These are phyloP conservation scores for Trichoderma cornu-damae DNA, from an alignment of 2,329 filamentous ascomycete genomes.

Conservation along the genomic window DNA sequence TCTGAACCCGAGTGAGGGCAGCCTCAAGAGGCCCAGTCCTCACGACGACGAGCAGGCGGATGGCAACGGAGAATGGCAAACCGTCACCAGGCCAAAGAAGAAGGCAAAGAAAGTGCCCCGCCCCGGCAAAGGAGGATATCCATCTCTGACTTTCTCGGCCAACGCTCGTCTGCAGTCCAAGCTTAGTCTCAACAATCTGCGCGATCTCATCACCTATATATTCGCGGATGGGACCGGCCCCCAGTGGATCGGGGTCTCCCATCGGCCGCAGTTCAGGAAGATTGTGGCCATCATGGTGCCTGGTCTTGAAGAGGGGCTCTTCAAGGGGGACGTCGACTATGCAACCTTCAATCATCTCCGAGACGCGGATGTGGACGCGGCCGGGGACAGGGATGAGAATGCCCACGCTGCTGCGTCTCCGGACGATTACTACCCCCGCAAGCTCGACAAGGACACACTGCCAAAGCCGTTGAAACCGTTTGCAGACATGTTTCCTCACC, in stretches of 20 bases:
- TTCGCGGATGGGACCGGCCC: slow-evolving; percentile 61
- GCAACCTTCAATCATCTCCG: slow-evolving; percentile 39
- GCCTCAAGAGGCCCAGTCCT: slow-evolving; percentile 46
- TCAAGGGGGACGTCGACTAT: slow-evolving; percentile 57
- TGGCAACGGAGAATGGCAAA: slow-evolving; percentile 48
- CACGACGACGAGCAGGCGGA: slow-evolving; percentile 38
- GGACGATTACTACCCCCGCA: slow-evolving; percentile 56
- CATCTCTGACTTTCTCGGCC: slow-evolving; percentile 53
- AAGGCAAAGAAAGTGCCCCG: slow-evolving; percentile 58
- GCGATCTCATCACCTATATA: slow-evolving; percentile 60
- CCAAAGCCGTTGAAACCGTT: slow-evolving; percentile 58
- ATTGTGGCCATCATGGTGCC: slow-evolving; percentile 89
- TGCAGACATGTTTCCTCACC: slow-evolving; percentile 74
- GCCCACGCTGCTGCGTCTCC: slow-evolving; percentile 40
- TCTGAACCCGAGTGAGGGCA: slow-evolving; percentile 32
- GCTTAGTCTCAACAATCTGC: slow-evolving; percentile 58
- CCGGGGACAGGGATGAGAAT: slow-evolving; percentile 30
- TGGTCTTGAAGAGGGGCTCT: slow-evolving; percentile 85
- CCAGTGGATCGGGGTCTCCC: slow-evolving; percentile 59
- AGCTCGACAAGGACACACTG: slow-evolving; percentile 47
- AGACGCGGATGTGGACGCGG: slow-evolving; percentile 18
- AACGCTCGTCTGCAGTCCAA: slow-evolving; percentile 55
- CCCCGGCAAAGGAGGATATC: slow-evolving; percentile 53
- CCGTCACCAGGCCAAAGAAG: slow-evolving; percentile 50
- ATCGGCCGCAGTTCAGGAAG: slow-evolving; percentile 64